Conservation (phyloP, 75 land plant species). For the Selaginella tamariscina region DNA sequence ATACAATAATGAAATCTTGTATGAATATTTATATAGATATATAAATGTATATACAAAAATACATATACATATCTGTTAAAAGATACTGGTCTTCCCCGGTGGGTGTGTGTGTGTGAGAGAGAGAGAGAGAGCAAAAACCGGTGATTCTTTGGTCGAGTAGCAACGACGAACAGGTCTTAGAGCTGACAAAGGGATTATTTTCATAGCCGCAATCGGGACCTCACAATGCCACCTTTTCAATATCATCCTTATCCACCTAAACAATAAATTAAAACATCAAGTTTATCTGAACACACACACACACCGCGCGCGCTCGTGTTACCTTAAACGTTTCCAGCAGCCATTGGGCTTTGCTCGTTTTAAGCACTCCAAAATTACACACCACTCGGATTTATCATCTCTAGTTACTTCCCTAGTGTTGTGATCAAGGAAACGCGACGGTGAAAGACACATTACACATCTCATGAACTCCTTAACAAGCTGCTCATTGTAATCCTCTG, state of each 20-base stretch:
- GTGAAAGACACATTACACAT: background rate
- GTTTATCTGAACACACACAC: background rate
- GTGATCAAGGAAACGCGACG: background rate
- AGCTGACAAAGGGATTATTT: background rate
- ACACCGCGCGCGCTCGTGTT: too few species aligned
- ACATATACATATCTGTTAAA: too few species aligned
- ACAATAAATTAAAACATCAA: background rate
- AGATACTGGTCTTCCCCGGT: too few species aligned
- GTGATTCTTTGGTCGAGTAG: background rate
- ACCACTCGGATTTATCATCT: background rate
- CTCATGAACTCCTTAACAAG: background rate
- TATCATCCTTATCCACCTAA: background rate
- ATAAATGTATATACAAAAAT: too few species aligned
- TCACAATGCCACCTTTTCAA: background rate
- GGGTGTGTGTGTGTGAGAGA: too few species aligned
- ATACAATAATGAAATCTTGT: too few species aligned
- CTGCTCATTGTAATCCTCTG: too few species aligned
- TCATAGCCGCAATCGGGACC: background rate
- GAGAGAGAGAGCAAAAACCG: background rate
- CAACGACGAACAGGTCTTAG: background rate
- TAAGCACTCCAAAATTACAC: background rate
- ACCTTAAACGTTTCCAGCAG: background rate
- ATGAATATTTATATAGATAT: too few species aligned
- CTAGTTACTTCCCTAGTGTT: background rate
- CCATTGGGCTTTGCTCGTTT: background rate